Percentiles rank a stretch among this genome's conserved stretches.
Conservation (phyloP, 139 green algal species). For the Diplosphaera chodatii region DNA sequence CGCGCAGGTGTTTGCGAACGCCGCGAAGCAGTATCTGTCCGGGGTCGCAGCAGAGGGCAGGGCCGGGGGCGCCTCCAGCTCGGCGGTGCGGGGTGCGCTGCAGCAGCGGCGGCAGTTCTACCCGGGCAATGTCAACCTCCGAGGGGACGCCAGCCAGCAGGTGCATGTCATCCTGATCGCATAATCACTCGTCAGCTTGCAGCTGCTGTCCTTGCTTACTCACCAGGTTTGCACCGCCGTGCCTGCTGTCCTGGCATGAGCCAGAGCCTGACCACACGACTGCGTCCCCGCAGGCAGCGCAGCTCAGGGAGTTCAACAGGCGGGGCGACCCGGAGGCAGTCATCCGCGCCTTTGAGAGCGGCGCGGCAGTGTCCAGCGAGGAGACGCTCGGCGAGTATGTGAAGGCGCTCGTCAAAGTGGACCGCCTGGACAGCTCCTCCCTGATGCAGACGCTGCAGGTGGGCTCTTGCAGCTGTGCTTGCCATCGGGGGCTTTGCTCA, state of each 20-base stretch:
- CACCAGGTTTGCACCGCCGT: too few species aligned
- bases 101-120: neutral
- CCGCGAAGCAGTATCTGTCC: constrained; percentile 14
- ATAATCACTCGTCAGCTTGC: too few species aligned
- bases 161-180: too few species aligned
- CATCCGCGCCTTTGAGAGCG: constrained; percentile 53
- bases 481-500: too few species aligned
- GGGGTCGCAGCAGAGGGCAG: too few species aligned
- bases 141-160: neutral
- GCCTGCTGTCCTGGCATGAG: too few species aligned
- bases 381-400: constrained; percentile 81
- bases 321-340: constrained; percentile 52
- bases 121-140: neutral
- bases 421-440: constrained; percentile 67
- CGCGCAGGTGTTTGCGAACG: constrained; percentile 19
- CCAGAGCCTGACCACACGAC: too few species aligned
- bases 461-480: too few species aligned
- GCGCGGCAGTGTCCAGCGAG: constrained; percentile 25
- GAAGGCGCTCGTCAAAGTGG: constrained; percentile 68
- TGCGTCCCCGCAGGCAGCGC: constrained; percentile 45
- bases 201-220: too few species aligned
- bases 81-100: neutral
- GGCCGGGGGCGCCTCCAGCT: neutral
- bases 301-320: constrained; percentile 59
- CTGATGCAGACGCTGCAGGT: constrained; percentile 59